Evolutionary conservation across 805 yeast species (phyloP).

Genomic region (Saturnispora diversa): DNA sequence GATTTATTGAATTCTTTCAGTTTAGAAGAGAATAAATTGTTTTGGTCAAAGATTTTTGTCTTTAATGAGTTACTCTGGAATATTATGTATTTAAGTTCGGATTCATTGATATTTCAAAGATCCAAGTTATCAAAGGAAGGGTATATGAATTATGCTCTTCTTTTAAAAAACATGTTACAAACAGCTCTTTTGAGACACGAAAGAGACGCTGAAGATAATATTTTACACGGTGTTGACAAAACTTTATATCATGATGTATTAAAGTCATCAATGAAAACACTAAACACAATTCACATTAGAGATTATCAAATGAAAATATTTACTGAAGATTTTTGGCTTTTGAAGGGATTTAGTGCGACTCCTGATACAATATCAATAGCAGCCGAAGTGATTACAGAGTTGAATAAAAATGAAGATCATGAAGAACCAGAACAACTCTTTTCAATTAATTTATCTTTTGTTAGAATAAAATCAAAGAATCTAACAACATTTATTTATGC

Average conservation of each 20-base stretch:
- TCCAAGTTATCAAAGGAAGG: conserved; percentile 22
- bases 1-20: not conserved
- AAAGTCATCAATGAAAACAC: conserved; percentile 36
- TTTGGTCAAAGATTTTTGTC: not conserved
- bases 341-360: conserved; percentile 19
- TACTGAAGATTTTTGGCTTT: conserved; percentile 47
- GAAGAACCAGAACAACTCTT: conserved; percentile 10
- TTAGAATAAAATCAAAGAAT: conserved; percentile 15
- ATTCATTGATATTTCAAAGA: conserved; percentile 1
- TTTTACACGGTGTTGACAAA: conserved; percentile 8
- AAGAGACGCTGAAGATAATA: not conserved
- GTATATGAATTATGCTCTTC: conserved; percentile 35
- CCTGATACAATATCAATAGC: conserved; percentile 18
- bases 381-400: conserved; percentile 16
- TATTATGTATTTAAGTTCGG: conserved; percentile 4
- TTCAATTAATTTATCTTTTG: conserved; percentile 7
- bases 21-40: not conserved
- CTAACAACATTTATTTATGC: conserved; percentile 39
- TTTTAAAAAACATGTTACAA: conserved; percentile 45
- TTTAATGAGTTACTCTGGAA: conserved; percentile 3
- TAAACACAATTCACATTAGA: conserved; percentile 58
- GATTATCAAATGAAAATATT: conserved; percentile 55
- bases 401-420: conserved; percentile 12
- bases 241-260: conserved; percentile 19
- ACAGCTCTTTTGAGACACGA: conserved; percentile 26